phyloP scores from a whole-genome alignment of 257 asterid genomes.

The Nemophila menziesii region DNA sequence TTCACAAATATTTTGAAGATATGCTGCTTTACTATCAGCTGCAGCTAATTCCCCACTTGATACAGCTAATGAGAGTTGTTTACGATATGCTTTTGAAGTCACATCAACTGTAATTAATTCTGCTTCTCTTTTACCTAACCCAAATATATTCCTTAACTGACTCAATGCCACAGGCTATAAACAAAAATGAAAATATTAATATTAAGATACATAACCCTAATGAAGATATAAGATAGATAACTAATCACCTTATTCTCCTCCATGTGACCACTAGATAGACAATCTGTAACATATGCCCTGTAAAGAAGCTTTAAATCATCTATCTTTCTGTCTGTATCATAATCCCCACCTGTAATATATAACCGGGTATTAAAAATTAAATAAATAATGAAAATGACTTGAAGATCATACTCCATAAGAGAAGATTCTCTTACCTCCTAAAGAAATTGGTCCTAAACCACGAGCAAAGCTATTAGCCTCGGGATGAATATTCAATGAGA shows the following conservation, averaged over 20 bases:
- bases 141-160: constrained; percentile 86
- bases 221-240: neutral
- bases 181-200: constrained; percentile 18
- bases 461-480: constrained; percentile 72
- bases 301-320: constrained; percentile 79
- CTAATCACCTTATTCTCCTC: constrained; percentile 80
- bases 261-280: constrained; percentile 71
- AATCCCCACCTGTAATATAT: constrained; percentile 57
- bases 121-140: constrained; percentile 82
- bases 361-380: neutral
- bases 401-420: constrained; percentile 8
- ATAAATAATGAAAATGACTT: constrained; percentile 4
- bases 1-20: constrained; percentile 89
- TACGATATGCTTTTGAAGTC: constrained; percentile 71
- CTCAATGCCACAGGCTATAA: constrained; percentile 68
- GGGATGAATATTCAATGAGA: constrained; percentile 66
- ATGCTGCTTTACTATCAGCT: constrained; percentile 87
- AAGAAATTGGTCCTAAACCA: constrained; percentile 74
- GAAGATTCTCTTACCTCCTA: constrained; percentile 44
- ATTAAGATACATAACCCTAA: constrained; percentile 1
- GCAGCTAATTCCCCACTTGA: constrained; percentile 65
- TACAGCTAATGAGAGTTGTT: constrained; percentile 84
- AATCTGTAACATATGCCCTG: constrained; percentile 57
- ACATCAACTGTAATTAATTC: constrained; percentile 69
- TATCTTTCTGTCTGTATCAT: constrained; percentile 62